These are phyloP conservation scores for Citrus trifoliata DNA, from an alignment of 345 rosid genomes.

Conservation along the genomic window DNA sequence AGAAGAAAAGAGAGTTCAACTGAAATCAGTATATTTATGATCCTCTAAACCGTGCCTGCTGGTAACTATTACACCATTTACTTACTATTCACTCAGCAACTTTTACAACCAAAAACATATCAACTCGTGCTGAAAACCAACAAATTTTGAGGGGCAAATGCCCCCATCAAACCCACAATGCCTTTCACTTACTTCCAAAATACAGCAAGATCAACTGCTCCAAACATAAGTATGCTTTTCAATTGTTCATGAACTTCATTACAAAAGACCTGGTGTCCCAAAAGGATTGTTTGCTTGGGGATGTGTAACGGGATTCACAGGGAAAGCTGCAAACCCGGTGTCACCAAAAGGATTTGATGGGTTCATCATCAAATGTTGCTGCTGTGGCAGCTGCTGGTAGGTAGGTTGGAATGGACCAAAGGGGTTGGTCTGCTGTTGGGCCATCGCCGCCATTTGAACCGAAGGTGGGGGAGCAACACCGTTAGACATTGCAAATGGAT, in stretches of 20 bases:
- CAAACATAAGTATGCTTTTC: slow-evolving; percentile 8
- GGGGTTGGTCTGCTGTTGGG: slow-evolving; percentile 65
- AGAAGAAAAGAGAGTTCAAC: background rate
- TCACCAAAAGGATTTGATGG: slow-evolving; percentile 84
- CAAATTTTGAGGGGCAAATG: slow-evolving; percentile 7
- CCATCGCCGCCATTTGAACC: slow-evolving; percentile 55
- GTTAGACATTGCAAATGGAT: slow-evolving; percentile 62
- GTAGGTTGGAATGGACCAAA: slow-evolving; percentile 61
- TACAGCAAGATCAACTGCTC: slow-evolving; percentile 13
- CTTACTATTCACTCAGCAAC: slow-evolving; percentile 17
- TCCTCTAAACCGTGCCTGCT: slow-evolving; percentile 5
- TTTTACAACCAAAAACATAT: slow-evolving; percentile 29
- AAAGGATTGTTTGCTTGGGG: slow-evolving; percentile 71
- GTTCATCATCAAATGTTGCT: slow-evolving; percentile 41
- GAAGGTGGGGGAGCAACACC: slow-evolving; percentile 43
- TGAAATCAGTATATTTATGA: background rate
- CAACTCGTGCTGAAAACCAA: slow-evolving; percentile 25
- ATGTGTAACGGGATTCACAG: slow-evolving; percentile 32
- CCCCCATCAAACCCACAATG: slow-evolving; percentile 4
- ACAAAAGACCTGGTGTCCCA: slow-evolving; percentile 72
- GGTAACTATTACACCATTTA: slow-evolving; percentile 12
- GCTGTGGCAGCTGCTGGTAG: slow-evolving; percentile 45
- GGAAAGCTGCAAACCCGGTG: slow-evolving; percentile 43
- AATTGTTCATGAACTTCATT: slow-evolving; percentile 14
- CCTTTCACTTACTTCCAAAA: slow-evolving; percentile 19